These are phyloP conservation scores for Prunus salicina DNA, from an alignment of 306 rosid genomes.

Conservation along the genomic window DNA sequence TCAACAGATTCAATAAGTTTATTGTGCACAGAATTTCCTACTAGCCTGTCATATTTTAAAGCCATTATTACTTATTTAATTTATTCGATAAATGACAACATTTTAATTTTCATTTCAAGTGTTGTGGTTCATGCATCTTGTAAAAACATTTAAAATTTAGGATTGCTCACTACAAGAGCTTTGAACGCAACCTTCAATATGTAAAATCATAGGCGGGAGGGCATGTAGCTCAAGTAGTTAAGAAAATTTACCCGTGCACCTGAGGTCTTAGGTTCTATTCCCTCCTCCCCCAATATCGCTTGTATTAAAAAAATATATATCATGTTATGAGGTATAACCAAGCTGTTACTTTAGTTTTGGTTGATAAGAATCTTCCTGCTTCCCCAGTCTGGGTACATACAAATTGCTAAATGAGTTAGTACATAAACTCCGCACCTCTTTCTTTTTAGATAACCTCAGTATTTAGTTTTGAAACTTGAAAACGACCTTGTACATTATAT, in stretches of 20 bases:
- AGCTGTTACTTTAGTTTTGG: neutral
- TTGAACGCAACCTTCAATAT: neutral
- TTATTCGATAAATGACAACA: neutral
- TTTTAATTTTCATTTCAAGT: neutral
- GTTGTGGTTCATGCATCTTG: slow-evolving; percentile 1
- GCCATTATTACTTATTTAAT: neutral
- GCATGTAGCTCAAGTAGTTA: no score
- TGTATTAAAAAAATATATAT: no score
- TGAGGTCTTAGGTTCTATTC: no score
- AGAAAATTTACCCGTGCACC: no score
- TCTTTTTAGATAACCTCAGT: slow-evolving; percentile 24
- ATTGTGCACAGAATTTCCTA: slow-evolving; percentile 1
- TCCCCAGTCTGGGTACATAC: neutral
- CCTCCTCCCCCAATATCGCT: no score
- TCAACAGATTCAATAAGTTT: neutral
- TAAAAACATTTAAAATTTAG: neutral
- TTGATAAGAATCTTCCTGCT: neutral
- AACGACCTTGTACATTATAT: slow-evolving; percentile 32
- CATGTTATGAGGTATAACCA: neutral
- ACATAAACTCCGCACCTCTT: neutral
- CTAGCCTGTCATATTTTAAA: neutral
- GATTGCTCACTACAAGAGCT: neutral
- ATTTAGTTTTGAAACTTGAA: slow-evolving; percentile 23
- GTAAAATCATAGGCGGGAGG: neutral
- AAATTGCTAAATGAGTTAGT: neutral